Base-by-base conservation (phyloP, 1,284 basidiomycete species). In the Wolfiporia cocos region DNA sequence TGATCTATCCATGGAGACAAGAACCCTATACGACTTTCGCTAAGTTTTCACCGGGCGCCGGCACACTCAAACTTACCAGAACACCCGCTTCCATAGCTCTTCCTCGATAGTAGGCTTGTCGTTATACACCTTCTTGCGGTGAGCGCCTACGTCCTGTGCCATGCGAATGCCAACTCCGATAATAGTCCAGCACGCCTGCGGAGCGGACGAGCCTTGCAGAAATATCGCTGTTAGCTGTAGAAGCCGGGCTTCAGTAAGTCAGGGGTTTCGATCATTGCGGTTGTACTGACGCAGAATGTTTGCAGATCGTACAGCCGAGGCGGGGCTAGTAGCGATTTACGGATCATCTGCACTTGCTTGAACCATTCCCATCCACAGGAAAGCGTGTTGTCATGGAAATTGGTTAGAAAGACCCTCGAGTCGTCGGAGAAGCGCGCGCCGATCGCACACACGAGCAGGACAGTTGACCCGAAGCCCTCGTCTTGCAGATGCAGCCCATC, bases 281-380 rank as follows among this genome's bases (percentile, higher is more conserved):
- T 66, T 9, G 28, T 32, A 57, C 61, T 28, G 33, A 65, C 61
- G 37, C 66, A 67, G 48, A 73, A 74, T 37, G 71, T 69, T 58
- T 91, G 87, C 23, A 92, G 62, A 49, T 90, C 86, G 52, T 77
- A 76, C 46, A 91, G 56, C 14, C 72, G 67, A 0, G 84, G 76
- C 4, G 76, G 70, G 2, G 74, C 69, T 36, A 80, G 67, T 43
- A 82, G 67, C 23, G 71, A 73, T 49, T 73, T 73, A 19, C 79
- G 72, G 33, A 80, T 62, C 41, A 77, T 62, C 53, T 77, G 65
- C 5, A 86, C 73, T 51, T 84, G 80, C 32, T 76, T 70, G 54
- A 83, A 81, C 70, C 77, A 89, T 49, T 75, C 76, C 84, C 86
- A 89, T 1, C 87, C 87, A 15, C 78, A 74, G 3, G 82, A 82